phyloP scores from a whole-genome alignment of 169 alveolate genomes.

The Plasmodium inui region DNA sequence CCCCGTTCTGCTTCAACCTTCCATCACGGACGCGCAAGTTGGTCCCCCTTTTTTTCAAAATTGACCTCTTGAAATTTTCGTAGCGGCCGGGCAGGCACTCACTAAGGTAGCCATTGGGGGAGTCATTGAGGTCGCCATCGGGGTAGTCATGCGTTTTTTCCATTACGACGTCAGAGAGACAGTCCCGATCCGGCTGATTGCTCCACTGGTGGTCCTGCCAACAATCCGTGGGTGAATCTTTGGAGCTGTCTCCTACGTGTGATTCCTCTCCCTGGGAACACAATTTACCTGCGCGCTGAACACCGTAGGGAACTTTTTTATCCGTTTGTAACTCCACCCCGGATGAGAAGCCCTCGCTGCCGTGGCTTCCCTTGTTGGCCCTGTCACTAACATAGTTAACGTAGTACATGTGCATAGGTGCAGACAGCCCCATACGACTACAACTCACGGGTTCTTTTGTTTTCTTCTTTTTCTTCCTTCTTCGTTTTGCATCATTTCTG shows the following conservation, averaged over 20 bases:
- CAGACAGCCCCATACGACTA: not conserved
- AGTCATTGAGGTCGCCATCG: too few species aligned
- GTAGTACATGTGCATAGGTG: not conserved
- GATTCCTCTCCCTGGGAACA: not conserved
- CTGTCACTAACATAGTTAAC: not conserved
- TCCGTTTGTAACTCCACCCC: not conserved
- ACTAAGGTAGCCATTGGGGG: not conserved
- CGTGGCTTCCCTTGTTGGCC: not conserved
- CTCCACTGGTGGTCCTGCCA: not conserved
- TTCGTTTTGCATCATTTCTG: not conserved
- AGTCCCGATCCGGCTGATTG: not conserved
- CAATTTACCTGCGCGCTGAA: not conserved
- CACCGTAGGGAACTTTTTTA: not conserved
- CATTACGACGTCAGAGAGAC: not conserved
- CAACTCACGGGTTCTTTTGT: too few species aligned
- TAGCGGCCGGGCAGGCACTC: constrained; percentile 14
- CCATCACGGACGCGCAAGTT: not conserved
- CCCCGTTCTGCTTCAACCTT: not conserved
- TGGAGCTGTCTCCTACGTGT: not conserved
- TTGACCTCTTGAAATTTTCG: constrained; percentile 23
- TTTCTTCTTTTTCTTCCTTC: not conserved
- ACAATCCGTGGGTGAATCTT: not conserved
- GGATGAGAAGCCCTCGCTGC: not conserved
- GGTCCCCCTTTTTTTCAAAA: constrained; percentile 20
- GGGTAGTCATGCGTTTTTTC: not conserved